Conservation (phyloP, 768 basidiomycete genomes). For the Naematelia aurantialba region DNA sequence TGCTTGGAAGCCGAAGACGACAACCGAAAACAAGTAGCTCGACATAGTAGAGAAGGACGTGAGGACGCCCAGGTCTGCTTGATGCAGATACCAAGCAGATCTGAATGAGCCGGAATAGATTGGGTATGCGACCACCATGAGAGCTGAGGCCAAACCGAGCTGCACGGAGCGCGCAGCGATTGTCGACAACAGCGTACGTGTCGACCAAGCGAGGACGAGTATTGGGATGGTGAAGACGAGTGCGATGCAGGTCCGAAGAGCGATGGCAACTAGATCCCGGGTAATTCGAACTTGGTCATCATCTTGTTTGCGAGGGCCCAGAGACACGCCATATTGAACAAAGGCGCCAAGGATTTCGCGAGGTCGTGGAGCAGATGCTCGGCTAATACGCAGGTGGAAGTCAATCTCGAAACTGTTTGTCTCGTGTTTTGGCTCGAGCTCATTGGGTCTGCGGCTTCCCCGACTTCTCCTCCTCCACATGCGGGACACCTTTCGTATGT, state of each 20-base stretch:
- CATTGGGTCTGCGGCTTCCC: no score
- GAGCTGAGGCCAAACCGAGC: background rate
- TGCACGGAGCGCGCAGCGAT: background rate
- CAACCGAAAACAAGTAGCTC: background rate
- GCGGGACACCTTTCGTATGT: background rate
- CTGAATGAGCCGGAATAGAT: background rate
- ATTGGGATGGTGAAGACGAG: background rate
- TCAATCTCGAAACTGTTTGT: no score
- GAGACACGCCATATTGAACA: background rate
- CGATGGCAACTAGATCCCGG: background rate
- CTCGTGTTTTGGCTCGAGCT: no score
- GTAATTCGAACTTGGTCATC: background rate
- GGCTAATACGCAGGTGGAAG: background rate
- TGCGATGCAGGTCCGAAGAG: background rate
- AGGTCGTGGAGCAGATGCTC: background rate
- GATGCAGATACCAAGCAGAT: background rate
- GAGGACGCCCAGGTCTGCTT: conserved; percentile 2
- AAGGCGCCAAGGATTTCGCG: background rate
- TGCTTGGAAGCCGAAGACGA: background rate
- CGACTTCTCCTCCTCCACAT: background rate
- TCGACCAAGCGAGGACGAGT: conserved; percentile 1
- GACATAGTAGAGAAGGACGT: background rate
- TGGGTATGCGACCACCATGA: background rate
- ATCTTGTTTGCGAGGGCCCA: background rate
- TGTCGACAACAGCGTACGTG: background rate